These are phyloP conservation scores for Saprolegnia diclina DNA, from an alignment of 352 stramenopile species.

Conservation along the genomic window DNA sequence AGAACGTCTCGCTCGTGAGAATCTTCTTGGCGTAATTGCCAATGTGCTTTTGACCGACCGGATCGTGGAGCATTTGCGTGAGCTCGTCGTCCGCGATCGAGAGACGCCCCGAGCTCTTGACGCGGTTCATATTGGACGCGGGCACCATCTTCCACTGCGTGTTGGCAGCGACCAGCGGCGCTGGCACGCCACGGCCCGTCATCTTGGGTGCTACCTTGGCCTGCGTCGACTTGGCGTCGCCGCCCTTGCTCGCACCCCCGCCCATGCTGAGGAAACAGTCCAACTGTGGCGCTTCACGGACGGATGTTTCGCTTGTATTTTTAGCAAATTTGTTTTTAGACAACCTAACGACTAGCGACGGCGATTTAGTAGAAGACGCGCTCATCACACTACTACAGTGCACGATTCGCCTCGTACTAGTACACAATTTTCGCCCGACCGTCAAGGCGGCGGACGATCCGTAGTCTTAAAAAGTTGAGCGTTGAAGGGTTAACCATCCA, in stretches of 20 bases:
- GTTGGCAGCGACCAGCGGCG: conserved; percentile 63
- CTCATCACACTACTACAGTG: too few relatives aligned
- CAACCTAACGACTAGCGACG: too few relatives aligned
- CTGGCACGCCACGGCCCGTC: conserved; percentile 40
- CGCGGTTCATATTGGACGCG: conserved; percentile 33
- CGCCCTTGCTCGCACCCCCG: conserved; percentile 30
- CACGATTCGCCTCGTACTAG: too few relatives aligned
- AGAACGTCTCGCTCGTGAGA: conserved; percentile 74
- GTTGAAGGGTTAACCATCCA: too few relatives aligned
- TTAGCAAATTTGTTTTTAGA: not conserved
- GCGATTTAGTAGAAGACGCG: too few relatives aligned
- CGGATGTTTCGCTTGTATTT: not conserved
- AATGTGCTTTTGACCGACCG: conserved; percentile 77
- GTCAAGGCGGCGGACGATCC: too few relatives aligned
- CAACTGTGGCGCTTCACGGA: not conserved
- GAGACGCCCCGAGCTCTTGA: not conserved
- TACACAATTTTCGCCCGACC: too few relatives aligned
- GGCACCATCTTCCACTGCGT: conserved; percentile 72
- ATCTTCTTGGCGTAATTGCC: conserved; percentile 77
- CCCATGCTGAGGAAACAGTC: not conserved
- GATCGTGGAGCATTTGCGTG: conserved; percentile 61
- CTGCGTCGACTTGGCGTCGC: conserved; percentile 34
- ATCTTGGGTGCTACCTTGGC: conserved; percentile 49
- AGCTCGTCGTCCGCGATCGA: conserved; percentile 58
- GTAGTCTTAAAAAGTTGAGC: not conserved